A percentile compares a stretch with the other conserved stretches of the same genome.
Conservation (phyloP, 2,329 filamentous ascomycete genomes). For the Alternaria atra region DNA sequence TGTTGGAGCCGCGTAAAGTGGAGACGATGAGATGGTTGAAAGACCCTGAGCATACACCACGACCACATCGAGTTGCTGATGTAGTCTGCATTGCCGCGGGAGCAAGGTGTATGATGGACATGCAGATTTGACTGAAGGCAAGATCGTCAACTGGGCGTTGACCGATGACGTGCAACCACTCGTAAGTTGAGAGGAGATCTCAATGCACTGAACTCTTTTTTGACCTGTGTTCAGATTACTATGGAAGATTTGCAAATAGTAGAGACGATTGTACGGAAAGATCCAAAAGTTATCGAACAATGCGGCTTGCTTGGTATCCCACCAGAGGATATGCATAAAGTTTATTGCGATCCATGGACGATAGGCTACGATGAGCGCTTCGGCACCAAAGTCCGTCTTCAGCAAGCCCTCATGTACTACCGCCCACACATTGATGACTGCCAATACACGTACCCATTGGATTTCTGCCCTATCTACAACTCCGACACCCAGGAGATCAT, state of each 20-base stretch:
- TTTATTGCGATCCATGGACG: constrained; percentile 96
- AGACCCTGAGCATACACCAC: constrained; percentile 66
- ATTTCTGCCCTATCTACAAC: constrained; percentile 94
- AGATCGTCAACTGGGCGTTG: constrained; percentile 77
- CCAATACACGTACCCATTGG: constrained; percentile 90
- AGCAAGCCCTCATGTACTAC: constrained; percentile 97
- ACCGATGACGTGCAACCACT: constrained; percentile 83
- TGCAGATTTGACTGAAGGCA: constrained; percentile 73
- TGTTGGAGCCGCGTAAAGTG: constrained; percentile 85
- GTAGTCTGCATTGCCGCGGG: constrained; percentile 79
- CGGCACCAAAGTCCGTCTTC: constrained; percentile 78
- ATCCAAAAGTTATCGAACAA: constrained; percentile 89
- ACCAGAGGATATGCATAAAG: constrained; percentile 87
- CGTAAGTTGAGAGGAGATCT: constrained; percentile 55
- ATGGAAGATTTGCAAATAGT: constrained; percentile 89
- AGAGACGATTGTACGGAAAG: constrained; percentile 77
- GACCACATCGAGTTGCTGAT: constrained; percentile 78
- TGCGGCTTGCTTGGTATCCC: constrained; percentile 84
- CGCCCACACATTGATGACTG: constrained; percentile 83
- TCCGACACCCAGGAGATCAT: constrained; percentile 79
- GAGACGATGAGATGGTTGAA: constrained; percentile 84
- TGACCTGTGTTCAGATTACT: constrained; percentile 69
- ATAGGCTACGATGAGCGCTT: constrained; percentile 94
- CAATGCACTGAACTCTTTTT: neutral
- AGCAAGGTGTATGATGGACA: constrained; percentile 85